phyloP scores from a whole-genome alignment of 1,139 yeast species.

The Candida freyschussii region DNA sequence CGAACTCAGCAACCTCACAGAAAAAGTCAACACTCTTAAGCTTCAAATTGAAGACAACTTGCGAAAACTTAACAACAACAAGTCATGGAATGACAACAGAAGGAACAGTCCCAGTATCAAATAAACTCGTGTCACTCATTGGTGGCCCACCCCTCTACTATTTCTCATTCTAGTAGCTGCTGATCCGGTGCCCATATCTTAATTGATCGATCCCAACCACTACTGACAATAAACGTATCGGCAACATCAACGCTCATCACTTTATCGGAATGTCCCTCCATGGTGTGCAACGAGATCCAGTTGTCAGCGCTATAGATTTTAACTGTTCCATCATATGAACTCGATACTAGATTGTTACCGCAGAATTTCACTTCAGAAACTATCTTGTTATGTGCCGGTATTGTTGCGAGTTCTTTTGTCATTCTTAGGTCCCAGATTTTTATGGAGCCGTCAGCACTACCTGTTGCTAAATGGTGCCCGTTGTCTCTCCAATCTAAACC shows the following conservation, averaged over 20 bases:
- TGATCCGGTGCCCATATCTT: constrained; percentile 46
- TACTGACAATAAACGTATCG: constrained; percentile 44
- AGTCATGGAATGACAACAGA: constrained; percentile 21
- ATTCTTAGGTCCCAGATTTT: constrained; percentile 84
- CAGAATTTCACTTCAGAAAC: constrained; percentile 64
- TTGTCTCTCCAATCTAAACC: constrained; percentile 71
- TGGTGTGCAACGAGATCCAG: constrained; percentile 55
- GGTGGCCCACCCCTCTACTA: constrained; percentile 2
- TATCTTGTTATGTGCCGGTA: constrained; percentile 75
- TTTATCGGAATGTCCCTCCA: constrained; percentile 65
- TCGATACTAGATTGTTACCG: constrained; percentile 44
- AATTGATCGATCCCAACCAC: constrained; percentile 83
- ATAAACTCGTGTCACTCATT: constrained; percentile 2
- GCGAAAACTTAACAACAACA: constrained; percentile 29
- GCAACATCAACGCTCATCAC: constrained; percentile 66
- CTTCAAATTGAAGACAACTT: constrained; percentile 28
- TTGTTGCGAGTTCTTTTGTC: constrained; percentile 40
- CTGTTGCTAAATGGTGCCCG: constrained; percentile 75
- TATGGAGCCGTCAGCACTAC: constrained; percentile 76
- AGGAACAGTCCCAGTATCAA: constrained; percentile 19
- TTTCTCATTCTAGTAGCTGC: background rate
- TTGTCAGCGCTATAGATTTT: constrained; percentile 68
- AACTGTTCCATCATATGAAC: constrained; percentile 67
- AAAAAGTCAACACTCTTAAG: constrained; percentile 27
- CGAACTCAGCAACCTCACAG: constrained; percentile 26